Evolutionary conservation across 306 rosid species (phyloP), one percentile per base, ranked within the genome.

Genomic region (Amphicarpaea edgeworthii): DNA sequence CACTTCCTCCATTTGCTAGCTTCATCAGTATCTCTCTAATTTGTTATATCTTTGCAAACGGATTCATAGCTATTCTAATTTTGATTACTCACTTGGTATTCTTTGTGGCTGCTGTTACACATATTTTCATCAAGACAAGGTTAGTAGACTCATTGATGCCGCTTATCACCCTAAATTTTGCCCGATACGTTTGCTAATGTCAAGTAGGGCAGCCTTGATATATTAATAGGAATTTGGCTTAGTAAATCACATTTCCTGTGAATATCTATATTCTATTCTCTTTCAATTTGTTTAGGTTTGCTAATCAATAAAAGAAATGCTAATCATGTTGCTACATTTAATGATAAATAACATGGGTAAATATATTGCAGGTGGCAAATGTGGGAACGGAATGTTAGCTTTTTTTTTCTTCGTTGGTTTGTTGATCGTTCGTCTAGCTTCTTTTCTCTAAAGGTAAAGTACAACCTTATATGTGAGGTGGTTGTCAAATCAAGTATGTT

Each of bases 1-100:
- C 97, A 16, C 79, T 86, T 66, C 97, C 97, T 72, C 85, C 88
- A 63, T 66, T 90, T 68, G 82, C 88, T 65, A 87, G 88, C 88
- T 92, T 90, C 87, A 75, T 87, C 60, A 17, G 77, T 53, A 83
- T 95, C 86, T 92, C 93, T 45, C 70, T 90, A 70, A 82, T 88
- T 75, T 92, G 99, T 77, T 92, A 95, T 86, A 86, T 88, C 42
- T 80, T 90, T 47, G 98, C 99, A 64, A 95, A 90, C 58, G 97
- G 97, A 73, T 45, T 83, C 28, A 24, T 90, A 71, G 85, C 92
- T 75, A 76, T 90, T 84, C 79, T 95, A 68, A 81, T 83, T 77
- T 82, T 90, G 89, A 77, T 84, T 76, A 61, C 97, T 79, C 99
- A 95, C 83, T 82, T 84, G 77, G 80, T 83, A 75, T 90, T 95